Evolutionary conservation across 257 asterid genomes (phyloP).

Genomic region (Schizonepeta tenuifolia): DNA sequence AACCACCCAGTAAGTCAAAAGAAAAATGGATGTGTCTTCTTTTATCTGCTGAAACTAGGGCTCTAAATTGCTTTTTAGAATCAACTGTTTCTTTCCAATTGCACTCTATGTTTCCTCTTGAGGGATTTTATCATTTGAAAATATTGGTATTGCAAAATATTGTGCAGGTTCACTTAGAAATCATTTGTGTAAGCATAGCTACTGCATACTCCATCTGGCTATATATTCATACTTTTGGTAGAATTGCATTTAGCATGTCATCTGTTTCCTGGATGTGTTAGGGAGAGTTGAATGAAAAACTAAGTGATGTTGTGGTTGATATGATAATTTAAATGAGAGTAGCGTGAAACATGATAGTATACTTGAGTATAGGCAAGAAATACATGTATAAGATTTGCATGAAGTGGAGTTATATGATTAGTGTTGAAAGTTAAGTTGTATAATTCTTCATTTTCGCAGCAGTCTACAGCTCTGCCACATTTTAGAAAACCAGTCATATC

Average conservation of each 20-base stretch:
- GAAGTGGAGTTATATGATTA: no score
- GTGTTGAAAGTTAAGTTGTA: no score
- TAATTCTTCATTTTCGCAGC: no score
- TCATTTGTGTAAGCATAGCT: not conserved
- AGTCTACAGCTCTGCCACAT: no score
- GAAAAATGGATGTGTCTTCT: not conserved
- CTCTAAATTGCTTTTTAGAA: slow-evolving; percentile 11
- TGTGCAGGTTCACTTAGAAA: not conserved
- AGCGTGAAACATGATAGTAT: no score
- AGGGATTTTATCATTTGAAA: not conserved
- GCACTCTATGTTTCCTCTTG: not conserved
- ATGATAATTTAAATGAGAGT: no score
- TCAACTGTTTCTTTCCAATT: slow-evolving; percentile 13
- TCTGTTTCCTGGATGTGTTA: not conserved
- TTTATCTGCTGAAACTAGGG: not conserved
- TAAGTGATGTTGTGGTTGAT: no score
- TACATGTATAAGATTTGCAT: no score
- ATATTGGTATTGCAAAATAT: not conserved
- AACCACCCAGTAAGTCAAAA: no score
- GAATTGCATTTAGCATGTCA: not conserved
- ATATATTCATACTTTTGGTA: not conserved
- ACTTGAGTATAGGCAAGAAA: no score
- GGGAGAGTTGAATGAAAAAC: no score
- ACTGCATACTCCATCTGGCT: not conserved
- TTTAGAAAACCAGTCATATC: no score